Evolutionary conservation across 331 rosid genomes (phyloP).

Genomic region (Rhamnella rubrinervis): DNA sequence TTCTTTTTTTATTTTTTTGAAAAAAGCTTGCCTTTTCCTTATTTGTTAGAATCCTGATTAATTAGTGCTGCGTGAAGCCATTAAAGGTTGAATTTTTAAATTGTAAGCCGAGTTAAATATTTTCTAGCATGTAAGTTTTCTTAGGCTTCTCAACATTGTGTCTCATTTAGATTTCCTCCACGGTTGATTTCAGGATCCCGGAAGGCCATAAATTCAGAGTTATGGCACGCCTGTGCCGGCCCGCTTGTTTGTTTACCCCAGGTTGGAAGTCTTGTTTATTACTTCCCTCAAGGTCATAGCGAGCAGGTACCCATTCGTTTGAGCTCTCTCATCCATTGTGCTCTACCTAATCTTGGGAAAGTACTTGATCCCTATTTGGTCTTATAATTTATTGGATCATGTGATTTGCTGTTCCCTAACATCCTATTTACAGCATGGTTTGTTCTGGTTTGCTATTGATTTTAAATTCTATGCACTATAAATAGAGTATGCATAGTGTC

Average conservation of each 20-base stretch:
- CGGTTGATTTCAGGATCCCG: conserved; percentile 49
- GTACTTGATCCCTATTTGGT: too few relatives aligned
- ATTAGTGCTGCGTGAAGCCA: background rate
- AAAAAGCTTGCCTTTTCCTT: background rate
- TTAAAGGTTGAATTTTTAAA: conserved; percentile 3
- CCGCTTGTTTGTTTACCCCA: conserved; percentile 85
- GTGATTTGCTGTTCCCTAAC: too few relatives aligned
- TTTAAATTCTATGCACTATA: too few relatives aligned
- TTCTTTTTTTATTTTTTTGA: background rate
- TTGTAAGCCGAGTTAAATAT: background rate
- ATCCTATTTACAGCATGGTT: too few relatives aligned
- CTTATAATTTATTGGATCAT: too few relatives aligned
- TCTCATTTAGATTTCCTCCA: background rate
- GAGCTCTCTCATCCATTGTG: background rate
- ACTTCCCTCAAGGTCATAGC: conserved; percentile 96
- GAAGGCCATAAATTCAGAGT: conserved; percentile 59
- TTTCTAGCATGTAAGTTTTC: background rate
- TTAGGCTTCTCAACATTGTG: background rate
- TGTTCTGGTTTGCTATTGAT: too few relatives aligned
- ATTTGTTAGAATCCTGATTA: background rate
- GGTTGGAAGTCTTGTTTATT: conserved; percentile 73
- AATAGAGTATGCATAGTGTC: too few relatives aligned
- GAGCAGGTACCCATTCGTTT: conserved; percentile 62
- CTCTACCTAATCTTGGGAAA: too few relatives aligned
- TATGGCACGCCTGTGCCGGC: conserved; percentile 98